Evolutionary conservation across 768 basidiomycete genomes (phyloP).

Genomic region (Pisolithus tinctorius): DNA sequence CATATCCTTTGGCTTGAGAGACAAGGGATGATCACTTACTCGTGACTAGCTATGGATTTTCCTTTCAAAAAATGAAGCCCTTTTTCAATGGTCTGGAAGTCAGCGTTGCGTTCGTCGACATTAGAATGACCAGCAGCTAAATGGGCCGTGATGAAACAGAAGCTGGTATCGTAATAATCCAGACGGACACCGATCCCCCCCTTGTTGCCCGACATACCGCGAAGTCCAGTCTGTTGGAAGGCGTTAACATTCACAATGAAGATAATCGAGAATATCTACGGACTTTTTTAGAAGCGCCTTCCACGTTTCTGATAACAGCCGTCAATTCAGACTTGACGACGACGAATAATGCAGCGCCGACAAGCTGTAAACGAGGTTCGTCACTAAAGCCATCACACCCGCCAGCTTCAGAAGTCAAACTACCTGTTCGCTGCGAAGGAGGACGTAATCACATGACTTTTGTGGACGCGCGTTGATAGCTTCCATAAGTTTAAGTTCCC

Average conservation of each 20-base stretch:
- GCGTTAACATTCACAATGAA: slow-evolving; percentile 1
- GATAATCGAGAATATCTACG: not conserved
- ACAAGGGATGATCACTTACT: slow-evolving; percentile 46
- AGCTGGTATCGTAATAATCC: slow-evolving; percentile 83
- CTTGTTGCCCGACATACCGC: slow-evolving; percentile 96
- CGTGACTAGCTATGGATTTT: slow-evolving; percentile 82
- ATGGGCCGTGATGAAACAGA: slow-evolving; percentile 95
- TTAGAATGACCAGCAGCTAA: slow-evolving; percentile 94
- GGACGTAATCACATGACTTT: slow-evolving; percentile 67
- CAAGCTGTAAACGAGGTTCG: slow-evolving; percentile 50
- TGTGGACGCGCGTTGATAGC: slow-evolving; percentile 66
- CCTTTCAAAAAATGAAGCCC: slow-evolving; percentile 87
- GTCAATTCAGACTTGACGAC: slow-evolving; percentile 75
- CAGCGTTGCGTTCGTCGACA: slow-evolving; percentile 83
- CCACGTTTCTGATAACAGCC: slow-evolving; percentile 82
- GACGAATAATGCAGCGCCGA: slow-evolving; percentile 88
- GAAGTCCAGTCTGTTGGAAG: slow-evolving; percentile 61
- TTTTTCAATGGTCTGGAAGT: slow-evolving; percentile 81
- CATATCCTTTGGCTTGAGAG: not conserved
- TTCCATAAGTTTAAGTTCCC: slow-evolving; percentile 80
- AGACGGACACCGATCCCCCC: slow-evolving; percentile 93
- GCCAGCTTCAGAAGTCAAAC: not conserved
- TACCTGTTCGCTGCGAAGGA: slow-evolving; percentile 91
- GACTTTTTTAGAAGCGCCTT: slow-evolving; percentile 88
- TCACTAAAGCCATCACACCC: not conserved